These are phyloP conservation scores for Ammopiptanthus mongolicus DNA, from an alignment of 306 rosid genomes.

Conservation along the genomic window DNA sequence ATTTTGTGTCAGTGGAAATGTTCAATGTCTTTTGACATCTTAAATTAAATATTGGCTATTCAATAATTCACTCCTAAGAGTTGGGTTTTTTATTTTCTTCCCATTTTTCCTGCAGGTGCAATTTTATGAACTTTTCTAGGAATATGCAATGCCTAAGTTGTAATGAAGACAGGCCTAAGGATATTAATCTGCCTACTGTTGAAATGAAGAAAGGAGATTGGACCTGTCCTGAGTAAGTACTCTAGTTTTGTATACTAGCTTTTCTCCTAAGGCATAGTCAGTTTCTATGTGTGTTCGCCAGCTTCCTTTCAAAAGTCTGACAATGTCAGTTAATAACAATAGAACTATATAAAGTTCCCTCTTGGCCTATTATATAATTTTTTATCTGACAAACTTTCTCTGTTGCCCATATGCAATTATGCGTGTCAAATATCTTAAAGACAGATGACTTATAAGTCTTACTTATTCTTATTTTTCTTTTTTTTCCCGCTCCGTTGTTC, in stretches of 20 bases:
- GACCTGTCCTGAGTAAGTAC: constrained; percentile 71
- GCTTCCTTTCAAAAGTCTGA: constrained; percentile 1
- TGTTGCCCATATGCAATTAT: constrained; percentile 11
- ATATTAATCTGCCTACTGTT: constrained; percentile 6
- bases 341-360: no score
- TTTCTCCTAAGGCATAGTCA: background rate
- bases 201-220: constrained; percentile 84
- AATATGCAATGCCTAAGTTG: constrained; percentile 60
- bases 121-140: constrained; percentile 71
- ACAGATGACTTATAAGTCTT: background rate
- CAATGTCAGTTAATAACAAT: background rate
- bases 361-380: no score
- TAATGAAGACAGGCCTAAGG: constrained; percentile 56
- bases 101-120: constrained; percentile 54
- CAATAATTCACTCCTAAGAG: background rate
- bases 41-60: constrained; percentile 5
- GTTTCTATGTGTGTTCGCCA: background rate
- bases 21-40: constrained; percentile 1
- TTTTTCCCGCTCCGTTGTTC: background rate
- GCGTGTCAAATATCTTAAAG: constrained; percentile 11
- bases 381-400: background rate
- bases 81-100: background rate
- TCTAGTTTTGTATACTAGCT: constrained; percentile 1
- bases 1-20: background rate
- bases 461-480: background rate